These are phyloP conservation scores for Colletotrichum gloeosporioides DNA, from an alignment of 2,329 filamentous ascomycete species.

Conservation along the genomic window DNA sequence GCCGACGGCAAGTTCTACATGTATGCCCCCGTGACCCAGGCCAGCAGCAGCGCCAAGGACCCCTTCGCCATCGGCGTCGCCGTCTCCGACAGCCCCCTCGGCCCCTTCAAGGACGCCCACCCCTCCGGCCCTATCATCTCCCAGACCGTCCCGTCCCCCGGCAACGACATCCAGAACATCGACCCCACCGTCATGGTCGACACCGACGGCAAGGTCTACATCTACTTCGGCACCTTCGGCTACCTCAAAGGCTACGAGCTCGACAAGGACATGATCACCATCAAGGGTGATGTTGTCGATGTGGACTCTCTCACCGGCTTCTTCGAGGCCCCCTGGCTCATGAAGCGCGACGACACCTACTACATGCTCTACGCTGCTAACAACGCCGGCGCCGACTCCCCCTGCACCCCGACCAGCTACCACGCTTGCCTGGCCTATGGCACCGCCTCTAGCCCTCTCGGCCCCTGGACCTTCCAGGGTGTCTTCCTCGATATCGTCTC, in stretches of 20 bases:
- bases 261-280: constrained; percentile 40
- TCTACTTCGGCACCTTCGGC: constrained; percentile 44
- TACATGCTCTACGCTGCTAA: constrained; percentile 46
- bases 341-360: constrained; percentile 38
- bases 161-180: constrained; percentile 44
- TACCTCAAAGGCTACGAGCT: constrained; percentile 38
- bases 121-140: constrained; percentile 40
- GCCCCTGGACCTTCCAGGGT: constrained; percentile 39
- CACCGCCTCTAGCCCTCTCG: constrained; percentile 35
- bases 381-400: constrained; percentile 38
- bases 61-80: constrained; percentile 43
- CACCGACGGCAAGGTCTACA: constrained; percentile 36
- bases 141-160: constrained; percentile 32
- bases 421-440: constrained; percentile 44
- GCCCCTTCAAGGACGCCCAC: constrained; percentile 40
- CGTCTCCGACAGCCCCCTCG: constrained; percentile 34
- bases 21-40: constrained; percentile 38
- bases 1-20: constrained; percentile 39
- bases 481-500: constrained; percentile 40
- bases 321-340: constrained; percentile 44
- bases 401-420: constrained; percentile 42
- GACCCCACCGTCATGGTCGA: constrained; percentile 43
- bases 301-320: constrained; percentile 34
- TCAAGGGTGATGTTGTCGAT: constrained; percentile 26
- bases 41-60: constrained; percentile 29